Conservation (phyloP, 208 protist genomes). For the Acanthamoeba rhysodes region DNA sequence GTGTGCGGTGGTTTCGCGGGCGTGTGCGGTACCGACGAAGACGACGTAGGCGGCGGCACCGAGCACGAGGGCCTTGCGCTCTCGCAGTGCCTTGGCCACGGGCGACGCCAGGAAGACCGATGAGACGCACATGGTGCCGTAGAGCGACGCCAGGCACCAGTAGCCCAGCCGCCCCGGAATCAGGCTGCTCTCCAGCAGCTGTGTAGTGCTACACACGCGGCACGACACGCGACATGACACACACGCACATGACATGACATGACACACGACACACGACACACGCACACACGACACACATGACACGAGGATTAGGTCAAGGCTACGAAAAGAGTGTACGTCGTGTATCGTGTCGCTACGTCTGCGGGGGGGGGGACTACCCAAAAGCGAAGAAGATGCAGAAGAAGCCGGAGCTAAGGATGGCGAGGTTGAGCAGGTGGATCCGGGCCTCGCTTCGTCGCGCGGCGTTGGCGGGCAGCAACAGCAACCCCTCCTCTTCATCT, state of each 20-base stretch:
- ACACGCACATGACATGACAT: too few relatives aligned
- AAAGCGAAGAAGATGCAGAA: conserved; percentile 65
- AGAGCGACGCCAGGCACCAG: conserved; percentile 48
- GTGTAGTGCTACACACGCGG: background rate
- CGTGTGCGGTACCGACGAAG: too few relatives aligned
- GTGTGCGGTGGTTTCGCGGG: too few relatives aligned
- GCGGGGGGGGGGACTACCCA: too few relatives aligned
- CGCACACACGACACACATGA: too few relatives aligned
- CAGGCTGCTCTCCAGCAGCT: conserved; percentile 57
- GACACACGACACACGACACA: too few relatives aligned
- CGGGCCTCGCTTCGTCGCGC: too few relatives aligned
- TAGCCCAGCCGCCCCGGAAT: conserved; percentile 44
- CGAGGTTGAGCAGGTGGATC: conserved; percentile 37
- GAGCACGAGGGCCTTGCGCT: background rate
- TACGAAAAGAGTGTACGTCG: too few relatives aligned
- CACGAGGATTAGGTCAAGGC: too few relatives aligned
- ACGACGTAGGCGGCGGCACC: background rate
- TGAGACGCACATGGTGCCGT: conserved; percentile 37
- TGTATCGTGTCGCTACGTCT: too few relatives aligned
- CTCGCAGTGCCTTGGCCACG: background rate
- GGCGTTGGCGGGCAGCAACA: too few relatives aligned
- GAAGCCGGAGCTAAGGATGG: conserved; percentile 23
- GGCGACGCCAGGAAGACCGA: conserved; percentile 29
- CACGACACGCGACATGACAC: background rate
- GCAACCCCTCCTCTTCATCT: background rate